Base-by-base conservation (phyloP, 1,139 yeast species). In the Candida frijolesensis region DNA sequence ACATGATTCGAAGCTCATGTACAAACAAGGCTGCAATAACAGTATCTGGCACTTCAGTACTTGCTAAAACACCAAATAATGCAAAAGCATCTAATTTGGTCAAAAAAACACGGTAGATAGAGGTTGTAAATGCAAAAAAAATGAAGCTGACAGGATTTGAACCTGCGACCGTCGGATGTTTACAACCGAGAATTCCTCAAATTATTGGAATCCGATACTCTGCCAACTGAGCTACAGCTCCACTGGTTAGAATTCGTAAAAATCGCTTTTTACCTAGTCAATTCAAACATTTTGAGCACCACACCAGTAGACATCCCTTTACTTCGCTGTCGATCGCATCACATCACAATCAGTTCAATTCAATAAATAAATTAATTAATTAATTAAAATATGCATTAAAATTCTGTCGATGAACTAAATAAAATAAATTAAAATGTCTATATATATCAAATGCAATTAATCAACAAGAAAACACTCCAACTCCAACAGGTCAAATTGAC, bases 201-300 rank as follows among this genome's bases (percentile, higher is more conserved):
- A 19, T 18, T 34, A 19, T 58, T 64, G 67, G 67, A 64, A 57
- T 61, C 67, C 60, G 60, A 63, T 58, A 62, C 67, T 62, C 67
- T 64, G 60, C 67, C 67, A 64, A 56, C 62, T 64, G 67, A 62
- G 67, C 67, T 66, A 64, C 67, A 61, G 65, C 64, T 62, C 58
- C 67, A 25, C 29, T 25, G 29, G 29, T 8, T 25, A 4, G 29
- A 25, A 25, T 25, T 9, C 10, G 2, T 25, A 2, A 25, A 25
- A 3, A 25, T 6, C 7, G 29, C 29, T 2, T 2, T 25, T 25
- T 8, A 2, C 8, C 29, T 25, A 25, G 7, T 2, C 29, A 19
- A 3, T 3, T 19, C 3, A 19, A 4, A 3, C 4, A 19, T 19
- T 3, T 4, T 4, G 22, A 19, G 22, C 3, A 19, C 22, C 3